phyloP scores from a whole-genome alignment of 495 filamentous ascomycete species.

The Penicillium daleae region DNA sequence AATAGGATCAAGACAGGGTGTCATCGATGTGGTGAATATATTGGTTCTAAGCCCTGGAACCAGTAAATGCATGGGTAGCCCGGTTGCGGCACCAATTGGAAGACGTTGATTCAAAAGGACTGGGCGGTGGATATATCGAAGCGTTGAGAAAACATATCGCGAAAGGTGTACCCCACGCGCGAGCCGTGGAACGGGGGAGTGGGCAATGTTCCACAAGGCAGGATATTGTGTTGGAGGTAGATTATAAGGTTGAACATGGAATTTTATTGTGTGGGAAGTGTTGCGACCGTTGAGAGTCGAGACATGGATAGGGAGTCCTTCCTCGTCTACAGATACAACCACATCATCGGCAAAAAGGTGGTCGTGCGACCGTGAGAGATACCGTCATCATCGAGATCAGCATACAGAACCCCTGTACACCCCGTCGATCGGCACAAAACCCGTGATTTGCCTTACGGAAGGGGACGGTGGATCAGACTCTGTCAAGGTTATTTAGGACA shows the following conservation, averaged over 20 bases:
- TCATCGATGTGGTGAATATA: not conserved
- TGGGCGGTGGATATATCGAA: slow-evolving; percentile 13
- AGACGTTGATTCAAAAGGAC: not conserved
- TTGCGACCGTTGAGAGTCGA: not conserved
- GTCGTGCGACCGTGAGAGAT: not conserved
- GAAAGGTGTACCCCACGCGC: slow-evolving; percentile 13
- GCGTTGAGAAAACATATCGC: slow-evolving; percentile 14
- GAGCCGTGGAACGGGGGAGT: slow-evolving; percentile 16
- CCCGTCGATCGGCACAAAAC: not conserved
- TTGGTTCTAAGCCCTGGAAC: not conserved
- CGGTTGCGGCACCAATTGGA: not conserved
- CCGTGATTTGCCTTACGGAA: not conserved
- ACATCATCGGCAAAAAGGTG: not conserved
- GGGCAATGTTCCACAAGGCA: slow-evolving; percentile 10
- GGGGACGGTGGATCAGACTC: not conserved
- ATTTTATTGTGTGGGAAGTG: not conserved
- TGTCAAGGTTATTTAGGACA: not conserved
- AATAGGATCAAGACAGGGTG: not conserved
- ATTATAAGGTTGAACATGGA: slow-evolving; percentile 3
- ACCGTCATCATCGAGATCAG: not conserved
- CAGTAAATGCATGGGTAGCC: not conserved
- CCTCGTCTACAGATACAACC: not conserved
- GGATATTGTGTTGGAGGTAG: slow-evolving; percentile 12
- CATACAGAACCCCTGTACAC: not conserved
- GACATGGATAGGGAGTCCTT: no score